Percentiles rank a stretch among this genome's conserved stretches.
phyloP scores from a whole-genome alignment of 1,139 yeast genomes.

The Taphrina communis region DNA sequence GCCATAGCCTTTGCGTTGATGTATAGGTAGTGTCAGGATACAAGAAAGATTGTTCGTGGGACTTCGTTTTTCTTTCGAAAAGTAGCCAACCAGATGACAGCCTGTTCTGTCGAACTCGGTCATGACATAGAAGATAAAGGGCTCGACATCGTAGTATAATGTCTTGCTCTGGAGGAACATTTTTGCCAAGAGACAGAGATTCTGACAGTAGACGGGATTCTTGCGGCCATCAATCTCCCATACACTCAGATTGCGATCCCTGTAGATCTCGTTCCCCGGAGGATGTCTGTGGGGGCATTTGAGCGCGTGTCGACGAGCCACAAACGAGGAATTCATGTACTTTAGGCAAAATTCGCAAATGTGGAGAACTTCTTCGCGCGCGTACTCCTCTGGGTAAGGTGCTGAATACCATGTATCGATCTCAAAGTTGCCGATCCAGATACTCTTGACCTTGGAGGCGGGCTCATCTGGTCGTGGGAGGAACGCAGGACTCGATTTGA shows the following conservation, averaged over 20 bases:
- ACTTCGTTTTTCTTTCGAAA: slow-evolving; percentile 63
- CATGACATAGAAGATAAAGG: slow-evolving; percentile 84
- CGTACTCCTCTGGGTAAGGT: slow-evolving; percentile 89
- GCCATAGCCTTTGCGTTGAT: slow-evolving; percentile 89
- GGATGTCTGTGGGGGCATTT: slow-evolving; percentile 64
- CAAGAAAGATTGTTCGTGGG: slow-evolving; percentile 84
- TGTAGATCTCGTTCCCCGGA: slow-evolving; percentile 89
- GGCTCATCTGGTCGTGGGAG: slow-evolving; percentile 42
- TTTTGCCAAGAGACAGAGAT: slow-evolving; percentile 85
- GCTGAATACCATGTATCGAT: slow-evolving; percentile 92
- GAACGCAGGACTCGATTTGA: slow-evolving; percentile 15
- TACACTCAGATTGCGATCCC: slow-evolving; percentile 69
- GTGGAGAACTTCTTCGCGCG: slow-evolving; percentile 65
- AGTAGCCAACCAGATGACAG: slow-evolving; percentile 89
- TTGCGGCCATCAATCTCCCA: slow-evolving; percentile 95
- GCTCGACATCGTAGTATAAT: slow-evolving; percentile 91
- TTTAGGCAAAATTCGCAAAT: slow-evolving; percentile 86
- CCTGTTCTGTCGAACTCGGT: slow-evolving; percentile 68
- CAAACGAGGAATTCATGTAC: slow-evolving; percentile 74
- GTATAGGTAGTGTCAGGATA: slow-evolving; percentile 84
- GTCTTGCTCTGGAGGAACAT: slow-evolving; percentile 89
- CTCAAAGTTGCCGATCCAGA: slow-evolving; percentile 72
- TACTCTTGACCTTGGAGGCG: slow-evolving; percentile 51
- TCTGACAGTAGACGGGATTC: slow-evolving; percentile 79
- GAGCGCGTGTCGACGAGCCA: slow-evolving; percentile 67